Base-by-base conservation (phyloP, 208 protist species). In the Leptomonas pyrrhocoris region DNA sequence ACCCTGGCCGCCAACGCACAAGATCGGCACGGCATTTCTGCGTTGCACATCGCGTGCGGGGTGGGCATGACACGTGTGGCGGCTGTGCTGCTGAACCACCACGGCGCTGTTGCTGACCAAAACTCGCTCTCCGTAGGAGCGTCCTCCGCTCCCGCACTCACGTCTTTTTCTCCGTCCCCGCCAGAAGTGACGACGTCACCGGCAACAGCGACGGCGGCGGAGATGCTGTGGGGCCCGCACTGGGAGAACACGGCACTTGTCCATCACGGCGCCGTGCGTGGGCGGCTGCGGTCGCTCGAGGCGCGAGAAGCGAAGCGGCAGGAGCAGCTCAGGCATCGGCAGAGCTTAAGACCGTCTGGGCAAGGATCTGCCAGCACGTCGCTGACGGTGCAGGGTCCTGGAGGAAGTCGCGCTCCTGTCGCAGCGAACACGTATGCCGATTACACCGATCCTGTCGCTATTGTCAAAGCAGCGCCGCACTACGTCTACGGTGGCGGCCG, bases 21-120 rank as follows among this genome's bases (percentile, higher is more conserved):
- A 60, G 83, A 94, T 50, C 69, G 74, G 16, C 53, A 48, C 49
- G 88, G 88, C 30, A 55, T 86, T 25, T 74, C 81, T 8, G 88
- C 88, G 11, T 73, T 94, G 49, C 88, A 94, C 64, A 48, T 88
- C 42, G 74, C 82, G 18, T 91, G 88, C 57, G 73, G 80, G 13
- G 40, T 79, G 1, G 84, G 88, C 15, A 72, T 85, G 75, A 68
- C 73, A 12, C 65, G 60, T 12, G 74, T 78, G 13, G 88, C 74
- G 2, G 74, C 72, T 27, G 72, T 67, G 18, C 77, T 93, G 40
- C 71, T 93, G 53, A 66, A 67, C 42, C 73, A 85, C 30, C 87
- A 93, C 73, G 74, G 77, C 50, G 87, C 87, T n/a, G 70, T 79
- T 21, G 79, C 77, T 15, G 34, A 23, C 46, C 65, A 72, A n/a